Evolutionary conservation across 352 stramenopile species (phyloP).

Genomic region (Phytopythium helicoides): DNA sequence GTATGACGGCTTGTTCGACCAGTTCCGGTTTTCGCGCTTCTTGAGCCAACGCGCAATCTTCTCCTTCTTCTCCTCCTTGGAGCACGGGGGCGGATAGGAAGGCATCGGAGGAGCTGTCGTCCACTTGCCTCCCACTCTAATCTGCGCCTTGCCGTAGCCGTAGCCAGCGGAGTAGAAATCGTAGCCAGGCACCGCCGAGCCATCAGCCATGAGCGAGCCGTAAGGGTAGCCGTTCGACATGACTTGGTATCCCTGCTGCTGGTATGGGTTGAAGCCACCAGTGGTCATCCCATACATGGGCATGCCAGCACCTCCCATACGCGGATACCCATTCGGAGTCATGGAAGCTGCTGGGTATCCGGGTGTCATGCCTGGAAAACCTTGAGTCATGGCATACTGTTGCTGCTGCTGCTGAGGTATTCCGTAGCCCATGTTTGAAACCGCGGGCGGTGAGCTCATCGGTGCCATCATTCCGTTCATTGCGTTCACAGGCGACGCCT

Average conservation of each 20-base stretch:
- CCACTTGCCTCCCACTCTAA: slow-evolving; percentile 63
- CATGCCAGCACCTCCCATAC: slow-evolving; percentile 21
- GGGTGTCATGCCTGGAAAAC: slow-evolving; percentile 19
- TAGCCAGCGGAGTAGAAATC: slow-evolving; percentile 62
- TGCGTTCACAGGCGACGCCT: slow-evolving; percentile 24
- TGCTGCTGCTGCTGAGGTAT: slow-evolving; percentile 1
- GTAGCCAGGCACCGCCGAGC: slow-evolving; percentile 23
- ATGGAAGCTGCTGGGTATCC: neutral
- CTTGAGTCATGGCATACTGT: slow-evolving; percentile 7
- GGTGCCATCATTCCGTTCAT: slow-evolving; percentile 26
- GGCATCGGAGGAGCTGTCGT: slow-evolving; percentile 66
- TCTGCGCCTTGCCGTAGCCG: slow-evolving; percentile 46
- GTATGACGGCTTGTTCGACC: slow-evolving; percentile 85
- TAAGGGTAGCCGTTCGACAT: slow-evolving; percentile 47
- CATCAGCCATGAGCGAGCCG: slow-evolving; percentile 15
- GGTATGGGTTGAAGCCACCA: slow-evolving; percentile 30
- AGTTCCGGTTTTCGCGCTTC: slow-evolving; percentile 83
- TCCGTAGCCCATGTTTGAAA: slow-evolving; percentile 40
- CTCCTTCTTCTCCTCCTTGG: slow-evolving; percentile 82
- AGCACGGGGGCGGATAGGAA: slow-evolving; percentile 72
- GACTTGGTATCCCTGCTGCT: slow-evolving; percentile 34
- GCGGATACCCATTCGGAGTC: neutral
- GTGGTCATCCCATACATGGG: slow-evolving; percentile 26
- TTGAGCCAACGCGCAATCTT: slow-evolving; percentile 84
- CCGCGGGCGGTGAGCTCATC: slow-evolving; percentile 8